Base-by-base conservation (phyloP, 108 stramenopile species). In the Stephanodiscus minutulus region DNA sequence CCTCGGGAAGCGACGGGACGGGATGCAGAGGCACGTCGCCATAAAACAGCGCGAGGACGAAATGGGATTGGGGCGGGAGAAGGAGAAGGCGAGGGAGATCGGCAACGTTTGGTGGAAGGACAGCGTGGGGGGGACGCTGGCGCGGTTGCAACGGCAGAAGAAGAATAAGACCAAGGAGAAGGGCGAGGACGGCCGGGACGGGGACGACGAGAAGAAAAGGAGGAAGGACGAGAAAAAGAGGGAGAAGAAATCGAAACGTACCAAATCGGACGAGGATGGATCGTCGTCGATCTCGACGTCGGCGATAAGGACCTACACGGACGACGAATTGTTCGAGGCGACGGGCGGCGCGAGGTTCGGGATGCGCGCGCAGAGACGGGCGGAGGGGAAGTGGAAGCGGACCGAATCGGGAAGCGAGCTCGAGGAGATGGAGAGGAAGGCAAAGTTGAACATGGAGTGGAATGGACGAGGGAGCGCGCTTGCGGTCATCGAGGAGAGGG, bases 241-340 rank as follows among this genome's bases (percentile, higher is more conserved):
- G 28, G 62, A 81, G 70, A 68, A 61, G 64, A 72, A 61, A 63
- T 41, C 74, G 65, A 53, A 59, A 22, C 0, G 43, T 13, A 31
- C 41, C 49, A 47, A 57, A 20, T 55, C 54, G 27, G 54, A 0
- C 27, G 5, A 5, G 13, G 54, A 55, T 1, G 15, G n/a, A 11
- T 28, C 54, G 0, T 35, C 9, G 59, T 41, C 43, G 67, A 64
- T 18, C 43, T 52, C 50, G 70, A 58, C n/a, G n/a, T n/a, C 57
- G 8, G n/a, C 33, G 17, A 52, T 52, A 18, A 71, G 79, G 58
- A 53, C 68, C 10, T 89, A 69, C 73, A 92, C 92, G 5, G 92
- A 93, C 67, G 90, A 95, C 66, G 96, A 95, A 57, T 77, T 97
- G 44, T 97, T 97, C 63, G 61, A 73, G 67, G 96, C 94, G 0